Base-by-base conservation (phyloP, 1,284 basidiomycete genomes). In the Cutaneotrichosporon sp. region DNA sequence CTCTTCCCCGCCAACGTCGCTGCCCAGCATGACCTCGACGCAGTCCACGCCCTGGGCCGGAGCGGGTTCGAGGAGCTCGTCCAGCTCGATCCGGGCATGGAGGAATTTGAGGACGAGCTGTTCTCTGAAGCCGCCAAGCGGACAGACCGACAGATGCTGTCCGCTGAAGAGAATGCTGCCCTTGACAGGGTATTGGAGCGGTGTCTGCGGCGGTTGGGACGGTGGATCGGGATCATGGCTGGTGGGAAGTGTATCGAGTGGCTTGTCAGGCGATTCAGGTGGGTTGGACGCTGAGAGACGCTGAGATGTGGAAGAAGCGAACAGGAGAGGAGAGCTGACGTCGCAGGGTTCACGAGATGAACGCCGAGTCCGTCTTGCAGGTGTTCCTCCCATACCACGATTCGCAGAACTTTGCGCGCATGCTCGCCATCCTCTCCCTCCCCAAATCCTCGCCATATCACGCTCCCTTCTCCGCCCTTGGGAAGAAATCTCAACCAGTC, bases 371-470 rank as follows among this genome's bases (percentile, higher is more conserved):
- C n/a, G 65, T 93, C 19, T 79, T 98, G 6, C 77, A 84, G 12
- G 78, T 90, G 17, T 97, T 97, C 74, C 75, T 97, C 25, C 96
- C 96, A 0, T 97, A 94, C 70, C 91, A 97, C 67, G 89, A 92
- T 62, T 90, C 94, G 3, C 85, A 88, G 0, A 92, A 97, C 69
- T 98, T 98, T 72, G 82, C 87, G 8, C 93, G 94, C 68, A 89
- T 97, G 81, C 79, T 96, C 35, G 85, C 87, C 4, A 92, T 97
- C 63, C 77, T 91, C 53, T 83, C 87, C 60, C 79, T 96, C 49
- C 79, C 72, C n/a, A 64, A 63, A 12, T 57, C 65, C 14, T 72
- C 65, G 35, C 66, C 59, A 16, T 75, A 67, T 64, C 57, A 66
- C 52, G 69, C 67, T 19, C 69, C 90, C 63, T 79, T 96, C 34